Conservation (phyloP, 2,329 filamentous ascomycete genomes). For the Pleurostoma richardsiae region DNA sequence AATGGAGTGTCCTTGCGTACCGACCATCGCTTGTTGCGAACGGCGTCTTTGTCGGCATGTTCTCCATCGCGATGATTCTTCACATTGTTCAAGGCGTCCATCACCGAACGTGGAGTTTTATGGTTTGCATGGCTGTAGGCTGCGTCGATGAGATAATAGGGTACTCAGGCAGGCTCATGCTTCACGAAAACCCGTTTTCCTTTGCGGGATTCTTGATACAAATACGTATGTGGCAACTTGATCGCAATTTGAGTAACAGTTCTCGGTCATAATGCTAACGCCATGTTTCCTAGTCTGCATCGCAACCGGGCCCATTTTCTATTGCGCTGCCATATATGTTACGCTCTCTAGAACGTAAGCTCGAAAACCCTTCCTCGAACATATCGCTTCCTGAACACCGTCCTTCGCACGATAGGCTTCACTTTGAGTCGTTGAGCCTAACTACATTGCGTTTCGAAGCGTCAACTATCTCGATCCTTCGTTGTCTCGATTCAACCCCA, state of each 20-base stretch:
- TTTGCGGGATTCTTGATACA: slow-evolving; percentile 59
- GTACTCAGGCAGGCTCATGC: slow-evolving; percentile 54
- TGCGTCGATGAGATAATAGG: slow-evolving; percentile 54
- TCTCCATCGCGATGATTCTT: slow-evolving; percentile 38
- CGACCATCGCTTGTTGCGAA: slow-evolving; percentile 38
- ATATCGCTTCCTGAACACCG: no score
- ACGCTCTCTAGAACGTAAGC: slow-evolving; percentile 39
- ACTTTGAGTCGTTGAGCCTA: not conserved
- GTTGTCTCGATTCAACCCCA: slow-evolving; percentile 22
- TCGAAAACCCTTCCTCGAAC: not conserved
- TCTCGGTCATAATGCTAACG: not conserved
- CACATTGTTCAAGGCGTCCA: slow-evolving; percentile 38
- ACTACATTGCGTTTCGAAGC: slow-evolving; percentile 2
- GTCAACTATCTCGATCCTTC: slow-evolving; percentile 18
- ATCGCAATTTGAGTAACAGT: not conserved
- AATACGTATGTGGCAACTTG: slow-evolving; percentile 38
- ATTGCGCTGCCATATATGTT: slow-evolving; percentile 61
- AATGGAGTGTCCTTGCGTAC: slow-evolving; percentile 40
- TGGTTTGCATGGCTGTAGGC: slow-evolving; percentile 48
- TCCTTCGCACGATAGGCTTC: no score
- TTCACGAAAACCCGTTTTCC: slow-evolving; percentile 53
- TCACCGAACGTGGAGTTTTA: slow-evolving; percentile 44
- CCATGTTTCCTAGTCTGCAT: slow-evolving; percentile 41
- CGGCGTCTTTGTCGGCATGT: slow-evolving; percentile 35
- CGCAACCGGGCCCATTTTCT: slow-evolving; percentile 48